Percentiles rank a stretch among this genome's conserved stretches.
Conservation (phyloP, 176 grass and related monocot genomes). For the Tillandsia fasciculata region DNA sequence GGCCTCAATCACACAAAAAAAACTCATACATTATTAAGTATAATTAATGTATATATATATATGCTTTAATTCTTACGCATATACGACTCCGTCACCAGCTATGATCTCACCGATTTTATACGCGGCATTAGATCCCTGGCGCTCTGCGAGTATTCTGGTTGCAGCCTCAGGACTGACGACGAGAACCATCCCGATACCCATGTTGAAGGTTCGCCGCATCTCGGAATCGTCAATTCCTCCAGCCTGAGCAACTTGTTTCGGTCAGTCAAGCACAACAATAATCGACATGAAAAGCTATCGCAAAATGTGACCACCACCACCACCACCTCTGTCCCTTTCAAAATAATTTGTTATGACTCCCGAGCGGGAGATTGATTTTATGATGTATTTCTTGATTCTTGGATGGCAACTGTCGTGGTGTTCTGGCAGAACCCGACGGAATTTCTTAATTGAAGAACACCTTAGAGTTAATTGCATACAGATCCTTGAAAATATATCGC, state of each 20-base stretch:
- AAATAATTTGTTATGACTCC: too few species aligned
- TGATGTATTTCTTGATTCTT: too few species aligned
- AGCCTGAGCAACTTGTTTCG: slow-evolving; percentile 30
- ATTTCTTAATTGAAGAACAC: too few species aligned
- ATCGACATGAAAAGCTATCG: not conserved
- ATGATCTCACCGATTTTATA: slow-evolving; percentile 81
- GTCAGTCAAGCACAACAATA: not conserved
- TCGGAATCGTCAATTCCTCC: slow-evolving; percentile 68
- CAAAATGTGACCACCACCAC: too few species aligned
- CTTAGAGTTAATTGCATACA: too few species aligned
- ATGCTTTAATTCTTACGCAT: slow-evolving; percentile 13
- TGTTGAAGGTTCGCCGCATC: slow-evolving; percentile 92
- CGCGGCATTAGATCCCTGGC: slow-evolving; percentile 9
- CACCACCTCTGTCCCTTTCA: too few species aligned
- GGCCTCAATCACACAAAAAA: not conserved
- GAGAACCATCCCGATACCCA: slow-evolving; percentile 90
- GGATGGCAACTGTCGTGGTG: too few species aligned
- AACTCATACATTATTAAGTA: not conserved
- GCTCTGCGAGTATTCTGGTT: slow-evolving; percentile 35
- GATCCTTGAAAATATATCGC: too few species aligned
- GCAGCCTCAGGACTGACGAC: slow-evolving; percentile 46
- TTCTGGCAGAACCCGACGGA: too few species aligned
- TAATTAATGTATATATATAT: not conserved
- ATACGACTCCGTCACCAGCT: slow-evolving; percentile 55
- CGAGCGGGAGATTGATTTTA: too few species aligned